Conservation (phyloP, 2,329 filamentous ascomycete genomes). For the Venturiaceae sp. region DNA sequence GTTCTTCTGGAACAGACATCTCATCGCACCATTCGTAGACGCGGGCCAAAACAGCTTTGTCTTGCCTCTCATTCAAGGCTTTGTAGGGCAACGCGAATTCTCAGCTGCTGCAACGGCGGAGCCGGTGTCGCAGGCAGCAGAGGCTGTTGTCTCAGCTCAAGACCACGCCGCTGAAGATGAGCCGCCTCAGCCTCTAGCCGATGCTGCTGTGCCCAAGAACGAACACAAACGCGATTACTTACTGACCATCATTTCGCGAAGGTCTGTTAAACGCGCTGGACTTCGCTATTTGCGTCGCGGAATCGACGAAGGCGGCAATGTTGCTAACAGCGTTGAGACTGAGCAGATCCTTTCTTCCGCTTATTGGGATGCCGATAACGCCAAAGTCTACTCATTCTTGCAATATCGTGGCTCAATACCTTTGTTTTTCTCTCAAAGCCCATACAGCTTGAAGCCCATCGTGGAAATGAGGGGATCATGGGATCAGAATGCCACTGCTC, state of each 20-base stretch:
- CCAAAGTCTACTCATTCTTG: conserved; percentile 70
- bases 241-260: conserved; percentile 84
- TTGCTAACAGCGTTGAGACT: conserved; percentile 87
- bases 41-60: conserved; percentile 61
- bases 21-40: conserved; percentile 64
- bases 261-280: conserved; percentile 77
- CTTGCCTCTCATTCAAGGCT: conserved; percentile 85
- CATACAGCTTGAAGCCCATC: conserved; percentile 84
- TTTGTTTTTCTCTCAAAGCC: conserved; percentile 88
- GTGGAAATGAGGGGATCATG: conserved; percentile 73
- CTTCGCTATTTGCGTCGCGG: conserved; percentile 84
- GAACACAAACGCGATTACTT: conserved; percentile 39
- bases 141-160: conserved; percentile 16
- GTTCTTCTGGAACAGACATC: conserved; percentile 86
- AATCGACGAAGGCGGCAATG: conserved; percentile 78
- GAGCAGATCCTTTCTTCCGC: conserved; percentile 80
- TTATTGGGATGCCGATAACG: conserved; percentile 43
- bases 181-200: conserved; percentile 9
- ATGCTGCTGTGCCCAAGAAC: conserved; percentile 12
- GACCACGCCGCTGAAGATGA: conserved; percentile 12
- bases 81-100: conserved; percentile 80
- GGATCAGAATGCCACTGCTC: conserved; percentile 68
- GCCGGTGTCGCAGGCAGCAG: conserved; percentile 19
- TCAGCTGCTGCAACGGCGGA: conserved; percentile 39
- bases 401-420: conserved; percentile 89